phyloP scores from a whole-genome alignment of 805 yeast species.

The Yarrowia keelungensis region DNA sequence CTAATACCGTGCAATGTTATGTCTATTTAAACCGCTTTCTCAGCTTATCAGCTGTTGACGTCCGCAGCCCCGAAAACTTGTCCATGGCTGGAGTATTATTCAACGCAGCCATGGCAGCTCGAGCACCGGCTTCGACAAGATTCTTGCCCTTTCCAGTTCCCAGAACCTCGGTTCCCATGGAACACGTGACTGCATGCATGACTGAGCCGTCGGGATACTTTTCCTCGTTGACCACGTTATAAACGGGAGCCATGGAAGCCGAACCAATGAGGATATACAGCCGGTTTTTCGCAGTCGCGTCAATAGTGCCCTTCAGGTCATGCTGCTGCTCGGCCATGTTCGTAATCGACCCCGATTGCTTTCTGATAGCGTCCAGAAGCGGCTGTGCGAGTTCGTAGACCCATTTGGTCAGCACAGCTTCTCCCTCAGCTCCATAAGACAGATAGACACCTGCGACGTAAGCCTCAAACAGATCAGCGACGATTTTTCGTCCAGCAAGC shows the following conservation, averaged over 20 bases:
- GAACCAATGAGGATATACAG: constrained; percentile 76
- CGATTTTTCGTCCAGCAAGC: constrained; percentile 56
- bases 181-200: constrained; percentile 67
- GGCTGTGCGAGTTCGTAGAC: constrained; percentile 49
- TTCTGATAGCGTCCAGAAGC: constrained; percentile 33
- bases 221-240: constrained; percentile 55
- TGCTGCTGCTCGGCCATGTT: constrained; percentile 38
- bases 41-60: constrained; percentile 12
- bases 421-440: constrained; percentile 56
- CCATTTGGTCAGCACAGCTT: constrained; percentile 47
- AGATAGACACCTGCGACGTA: constrained; percentile 83
- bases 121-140: constrained; percentile 75
- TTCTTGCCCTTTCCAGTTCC: constrained; percentile 77
- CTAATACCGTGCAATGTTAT: too few species aligned
- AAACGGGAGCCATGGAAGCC: constrained; percentile 68
- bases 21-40: constrained; percentile 25
- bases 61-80: constrained; percentile 64
- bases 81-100: constrained; percentile 64
- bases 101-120: constrained; percentile 86
- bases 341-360: constrained; percentile 39
- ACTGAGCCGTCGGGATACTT: constrained; percentile 46
- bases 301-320: constrained; percentile 51
- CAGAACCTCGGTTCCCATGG: constrained; percentile 65
- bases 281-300: constrained; percentile 74
- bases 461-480: constrained; percentile 93